Conservation (phyloP, 2,329 filamentous ascomycete genomes). For the Aspergillus viridinutans region DNA sequence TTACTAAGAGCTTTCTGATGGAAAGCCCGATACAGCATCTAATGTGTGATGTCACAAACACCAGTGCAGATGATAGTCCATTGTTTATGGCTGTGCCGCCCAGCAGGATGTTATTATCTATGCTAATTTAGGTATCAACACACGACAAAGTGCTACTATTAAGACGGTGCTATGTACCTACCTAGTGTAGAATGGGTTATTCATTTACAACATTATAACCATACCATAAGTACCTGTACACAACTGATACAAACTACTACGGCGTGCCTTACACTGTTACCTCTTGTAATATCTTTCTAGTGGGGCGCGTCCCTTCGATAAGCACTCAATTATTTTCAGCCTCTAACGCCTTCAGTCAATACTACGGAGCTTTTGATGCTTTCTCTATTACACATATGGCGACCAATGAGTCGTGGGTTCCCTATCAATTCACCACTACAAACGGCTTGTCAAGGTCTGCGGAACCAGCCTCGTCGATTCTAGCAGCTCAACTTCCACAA, state of each 20-base stretch:
- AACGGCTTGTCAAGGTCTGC: slow-evolving; percentile 18
- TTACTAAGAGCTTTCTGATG: background rate
- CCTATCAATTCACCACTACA: slow-evolving; percentile 10
- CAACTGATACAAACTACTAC: too few relatives aligned
- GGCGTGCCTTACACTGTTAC: too few relatives aligned
- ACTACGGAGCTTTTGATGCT: background rate
- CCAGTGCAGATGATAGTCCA: background rate
- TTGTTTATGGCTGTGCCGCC: background rate
- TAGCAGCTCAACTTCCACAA: slow-evolving; percentile 81
- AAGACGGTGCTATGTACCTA: too few relatives aligned
- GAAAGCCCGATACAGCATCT: background rate
- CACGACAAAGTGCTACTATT: too few relatives aligned
- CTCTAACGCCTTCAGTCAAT: background rate
- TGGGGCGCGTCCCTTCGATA: background rate
- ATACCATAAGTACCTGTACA: background rate
- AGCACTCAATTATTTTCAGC: background rate
- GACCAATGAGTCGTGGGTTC: slow-evolving; percentile 17
- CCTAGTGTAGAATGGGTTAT: background rate
- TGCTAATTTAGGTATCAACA: too few relatives aligned
- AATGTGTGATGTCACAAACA: background rate
- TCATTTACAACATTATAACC: background rate
- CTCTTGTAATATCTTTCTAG: too few relatives aligned
- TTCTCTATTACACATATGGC: slow-evolving; percentile 22
- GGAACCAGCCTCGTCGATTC: slow-evolving; percentile 62
- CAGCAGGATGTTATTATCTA: too few relatives aligned